Base-by-base conservation (phyloP, 1,284 basidiomycete species). In the Heterobasidion parviporum region DNA sequence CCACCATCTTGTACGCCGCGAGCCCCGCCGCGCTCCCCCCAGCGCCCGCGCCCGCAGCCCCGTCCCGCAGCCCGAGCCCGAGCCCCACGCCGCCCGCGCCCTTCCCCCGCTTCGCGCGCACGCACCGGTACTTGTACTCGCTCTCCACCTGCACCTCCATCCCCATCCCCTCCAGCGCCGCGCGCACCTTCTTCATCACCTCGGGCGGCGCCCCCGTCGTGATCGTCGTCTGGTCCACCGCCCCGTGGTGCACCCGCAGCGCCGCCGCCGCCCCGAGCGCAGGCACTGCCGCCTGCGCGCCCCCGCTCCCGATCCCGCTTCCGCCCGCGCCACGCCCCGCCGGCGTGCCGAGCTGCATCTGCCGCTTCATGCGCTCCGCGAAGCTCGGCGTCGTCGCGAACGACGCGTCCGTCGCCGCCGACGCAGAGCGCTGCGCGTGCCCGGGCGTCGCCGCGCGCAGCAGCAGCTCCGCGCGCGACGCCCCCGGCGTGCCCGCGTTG, bases 181-280 rank as follows among this genome's bases (percentile, higher is more conserved):
- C 77, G 62, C 82, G 79, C 38, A 98, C 82, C 67, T 94, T 89
- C 58, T 79, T 81, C 76, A 99, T 92, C 47, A 98, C 93, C 60
- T 93, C 89, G 6, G 84, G 80, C 12, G 96, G 95, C 14, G 85
- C 76, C 16, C 85, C 81, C 7, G 88, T 92, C 8, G 95, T 97
- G 60, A 98, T 83, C 44, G 89, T 96, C 20, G 87, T 87, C 66
- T 92, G 89, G 70, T 98, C 96, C 33, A 99, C 89, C 1, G 95
- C 87, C 61, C 96, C 95, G 61, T 92, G 88, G 67, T 98, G 96
- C 46, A 91, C 81, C 14, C 92, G 84, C 54, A 98, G 74, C 55
- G 12, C 14, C 41, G 41, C 41, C 14, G 26, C 26, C 26, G 26
- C 26, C 26, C 26, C 26, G 26, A 26, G 41, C 41, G 41, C 41